These are phyloP conservation scores for Zygotorulaspora sp. DNA, from an alignment of 805 yeast species.

Conservation along the genomic window DNA sequence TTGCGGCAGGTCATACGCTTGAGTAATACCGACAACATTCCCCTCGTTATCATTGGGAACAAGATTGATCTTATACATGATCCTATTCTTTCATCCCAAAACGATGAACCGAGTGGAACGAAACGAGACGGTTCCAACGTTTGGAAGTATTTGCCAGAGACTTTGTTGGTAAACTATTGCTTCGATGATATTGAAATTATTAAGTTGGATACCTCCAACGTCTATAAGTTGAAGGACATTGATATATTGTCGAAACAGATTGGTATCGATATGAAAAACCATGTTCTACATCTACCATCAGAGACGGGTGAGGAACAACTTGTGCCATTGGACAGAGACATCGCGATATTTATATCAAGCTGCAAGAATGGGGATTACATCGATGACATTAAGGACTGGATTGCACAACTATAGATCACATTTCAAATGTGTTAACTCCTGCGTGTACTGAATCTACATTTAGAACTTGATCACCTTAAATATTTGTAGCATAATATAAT, in stretches of 20 bases:
- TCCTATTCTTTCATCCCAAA: constrained; percentile 2
- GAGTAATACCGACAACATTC: constrained; percentile 21
- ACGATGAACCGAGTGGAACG: background rate
- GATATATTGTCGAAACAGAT: constrained; percentile 21
- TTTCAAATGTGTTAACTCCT: no score
- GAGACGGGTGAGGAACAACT: constrained; percentile 5
- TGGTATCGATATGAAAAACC: constrained; percentile 21
- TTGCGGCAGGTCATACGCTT: constrained; percentile 16
- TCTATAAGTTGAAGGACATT: constrained; percentile 18
- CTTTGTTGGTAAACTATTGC: constrained; percentile 18
- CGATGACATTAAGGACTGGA: constrained; percentile 21
- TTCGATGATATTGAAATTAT: constrained; percentile 17
- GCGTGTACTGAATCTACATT: no score
- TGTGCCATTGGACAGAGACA: constrained; percentile 19
- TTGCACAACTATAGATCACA: constrained; percentile 15
- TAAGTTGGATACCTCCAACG: constrained; percentile 15
- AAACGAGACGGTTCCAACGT: background rate
- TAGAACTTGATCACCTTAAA: no score
- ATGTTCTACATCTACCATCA: constrained; percentile 15
- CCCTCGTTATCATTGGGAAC: constrained; percentile 22
- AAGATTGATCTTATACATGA: constrained; percentile 19
- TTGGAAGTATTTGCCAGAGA: constrained; percentile 10
- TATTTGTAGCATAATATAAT: no score
- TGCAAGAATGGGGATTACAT: constrained; percentile 22
- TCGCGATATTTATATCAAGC: constrained; percentile 21